Base-by-base conservation (phyloP, 306 rosid species). In the Fragaria vesca region DNA sequence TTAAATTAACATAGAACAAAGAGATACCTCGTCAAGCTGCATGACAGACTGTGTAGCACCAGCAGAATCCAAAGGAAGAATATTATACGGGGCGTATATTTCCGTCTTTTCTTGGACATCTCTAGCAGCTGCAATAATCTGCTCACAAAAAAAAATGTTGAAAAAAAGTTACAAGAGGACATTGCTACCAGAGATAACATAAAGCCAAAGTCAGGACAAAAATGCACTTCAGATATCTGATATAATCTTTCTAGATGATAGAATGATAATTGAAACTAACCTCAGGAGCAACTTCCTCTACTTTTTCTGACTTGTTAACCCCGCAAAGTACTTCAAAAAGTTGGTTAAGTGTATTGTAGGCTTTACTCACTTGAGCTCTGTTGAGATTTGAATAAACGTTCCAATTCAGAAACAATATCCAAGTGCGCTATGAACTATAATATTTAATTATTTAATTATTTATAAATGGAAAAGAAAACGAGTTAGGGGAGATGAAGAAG, bases 251-350 rank as follows among this genome's bases (percentile, higher is more conserved):
- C 12, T 61, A 28, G 38, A 26, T 28, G 38, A n/a, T 74, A 24
- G 50, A 85, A 66, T 54, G 47, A 36, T 21, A 58, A 81, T 62
- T 18, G 42, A 52, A 75, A 83, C 91, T 79, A 58, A 92, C 98
- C 97, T 94, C 98, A 12, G 98, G 98, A 79, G 98, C 97, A 67
- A 94, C 98, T 87, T 94, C 98, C 82, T 94, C 98, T 50, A 90
- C 97, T 83, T 94, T 92, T 89, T 92, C 98, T 20, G 95, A 88
- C 89, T 94, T 92, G 81, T 94, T 94, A 74, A 94, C 98, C 1
- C 95, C 98, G 65, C 98, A 94, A 63, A 92, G 97, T 81, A 94
- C 98, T 89, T 94, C 98, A 74, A 94, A 94, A 73, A 92, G 98
- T 76, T 92, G 97, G 51, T 96, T 96, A 5, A 97, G 97, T 0